A percentile compares a stretch with the other conserved stretches of the same genome.
Evolutionary conservation across 768 basidiomycete species (phyloP).

Genomic region (Boletus rubescentipes): DNA sequence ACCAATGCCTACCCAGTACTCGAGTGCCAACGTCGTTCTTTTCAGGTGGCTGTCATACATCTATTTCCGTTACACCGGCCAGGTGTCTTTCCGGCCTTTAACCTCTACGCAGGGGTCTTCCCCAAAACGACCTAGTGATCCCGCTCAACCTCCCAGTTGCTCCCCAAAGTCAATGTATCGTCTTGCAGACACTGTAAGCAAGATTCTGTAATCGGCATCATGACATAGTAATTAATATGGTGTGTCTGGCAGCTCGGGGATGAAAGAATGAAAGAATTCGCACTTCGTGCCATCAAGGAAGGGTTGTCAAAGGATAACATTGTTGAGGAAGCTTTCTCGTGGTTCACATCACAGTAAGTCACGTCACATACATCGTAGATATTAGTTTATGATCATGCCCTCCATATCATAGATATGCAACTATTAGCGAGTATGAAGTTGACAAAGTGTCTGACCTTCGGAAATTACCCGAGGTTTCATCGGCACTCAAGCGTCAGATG

Average conservation of each 20-base stretch:
- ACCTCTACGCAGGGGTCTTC: slow-evolving; percentile 17
- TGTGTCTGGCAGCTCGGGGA: slow-evolving; percentile 21
- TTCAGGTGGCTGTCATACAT: slow-evolving; percentile 28
- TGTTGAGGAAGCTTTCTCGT: slow-evolving; percentile 30
- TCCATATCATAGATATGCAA: slow-evolving; percentile 13
- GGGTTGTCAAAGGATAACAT: slow-evolving; percentile 26
- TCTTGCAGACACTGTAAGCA: slow-evolving; percentile 27
- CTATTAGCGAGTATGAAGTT: slow-evolving; percentile 16
- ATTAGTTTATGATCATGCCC: not conserved
- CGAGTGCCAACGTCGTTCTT: not conserved
- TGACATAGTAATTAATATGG: not conserved
- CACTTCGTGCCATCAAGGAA: slow-evolving; percentile 23
- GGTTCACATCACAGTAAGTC: slow-evolving; percentile 33
- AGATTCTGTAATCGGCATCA: not conserved
- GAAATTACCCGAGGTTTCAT: slow-evolving; percentile 21
- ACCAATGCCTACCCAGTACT: not conserved
- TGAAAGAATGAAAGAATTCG: slow-evolving; percentile 25
- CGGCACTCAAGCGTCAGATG: slow-evolving; percentile 23
- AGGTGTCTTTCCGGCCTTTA: slow-evolving; percentile 24
- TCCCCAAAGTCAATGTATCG: slow-evolving; percentile 42
- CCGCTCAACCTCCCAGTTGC: slow-evolving; percentile 13
- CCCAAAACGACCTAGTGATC: not conserved
- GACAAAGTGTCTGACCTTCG: slow-evolving; percentile 20
- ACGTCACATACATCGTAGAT: not conserved
- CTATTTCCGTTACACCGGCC: slow-evolving; percentile 33